phyloP scores from a whole-genome alignment of 2,329 filamentous ascomycete species.

The Microsporum canis region DNA sequence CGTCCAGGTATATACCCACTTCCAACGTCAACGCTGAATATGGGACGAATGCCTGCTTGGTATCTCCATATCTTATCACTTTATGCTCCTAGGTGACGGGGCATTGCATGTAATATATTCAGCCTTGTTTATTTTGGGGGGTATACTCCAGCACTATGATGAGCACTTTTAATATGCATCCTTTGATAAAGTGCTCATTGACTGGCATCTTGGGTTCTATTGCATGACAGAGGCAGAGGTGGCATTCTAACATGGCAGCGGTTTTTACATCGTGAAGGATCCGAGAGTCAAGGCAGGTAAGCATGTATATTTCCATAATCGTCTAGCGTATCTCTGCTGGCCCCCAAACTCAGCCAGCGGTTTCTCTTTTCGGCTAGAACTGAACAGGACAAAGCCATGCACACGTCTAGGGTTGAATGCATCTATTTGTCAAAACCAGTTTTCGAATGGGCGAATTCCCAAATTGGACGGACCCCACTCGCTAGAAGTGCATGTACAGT shows the following conservation, averaged over 20 bases:
- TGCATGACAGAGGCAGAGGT: neutral
- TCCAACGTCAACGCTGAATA: neutral
- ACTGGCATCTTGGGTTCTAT: neutral
- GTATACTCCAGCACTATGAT: neutral
- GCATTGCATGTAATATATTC: neutral
- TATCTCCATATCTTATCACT: neutral
- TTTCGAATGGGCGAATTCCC: neutral
- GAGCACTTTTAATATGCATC: neutral
- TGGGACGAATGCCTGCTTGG: neutral
- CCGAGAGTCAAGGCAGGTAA: neutral
- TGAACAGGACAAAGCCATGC: neutral
- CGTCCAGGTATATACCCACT: neutral
- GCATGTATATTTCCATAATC: neutral
- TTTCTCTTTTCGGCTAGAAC: neutral
- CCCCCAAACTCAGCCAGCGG: neutral
- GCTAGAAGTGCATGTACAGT: neutral
- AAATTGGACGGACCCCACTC: neutral
- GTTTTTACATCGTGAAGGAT: neutral
- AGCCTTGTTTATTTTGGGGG: neutral
- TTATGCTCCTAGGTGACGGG: neutral
- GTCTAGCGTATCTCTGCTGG: neutral
- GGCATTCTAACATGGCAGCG: neutral
- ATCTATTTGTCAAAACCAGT: neutral
- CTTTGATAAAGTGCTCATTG: neutral
- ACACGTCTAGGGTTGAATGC: neutral